A percentile compares a stretch with the other conserved stretches of the same genome.
phyloP scores from a whole-genome alignment of 2,329 filamentous ascomycete species.

The Diplocarpon mali region DNA sequence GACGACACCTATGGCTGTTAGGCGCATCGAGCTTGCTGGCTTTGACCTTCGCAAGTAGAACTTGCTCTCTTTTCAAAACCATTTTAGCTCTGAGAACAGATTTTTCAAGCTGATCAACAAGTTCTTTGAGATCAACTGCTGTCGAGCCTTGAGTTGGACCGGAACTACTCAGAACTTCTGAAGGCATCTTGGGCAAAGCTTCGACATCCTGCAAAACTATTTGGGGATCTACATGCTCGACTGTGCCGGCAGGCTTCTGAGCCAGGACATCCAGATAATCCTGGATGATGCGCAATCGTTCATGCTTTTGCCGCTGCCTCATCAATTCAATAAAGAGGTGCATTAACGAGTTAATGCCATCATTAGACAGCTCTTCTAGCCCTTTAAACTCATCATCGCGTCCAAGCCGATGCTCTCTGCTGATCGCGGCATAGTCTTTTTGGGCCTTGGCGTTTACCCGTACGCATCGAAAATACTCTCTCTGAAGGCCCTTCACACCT shows the following conservation, averaged over 20 bases:
- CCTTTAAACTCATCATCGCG: neutral
- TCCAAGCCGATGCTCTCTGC: constrained; percentile 15
- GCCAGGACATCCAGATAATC: constrained; percentile 39
- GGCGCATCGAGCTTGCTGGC: neutral
- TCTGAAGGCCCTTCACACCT: constrained; percentile 36
- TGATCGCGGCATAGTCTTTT: constrained; percentile 31
- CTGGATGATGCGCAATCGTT: constrained; percentile 39
- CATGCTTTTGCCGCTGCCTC: constrained; percentile 40
- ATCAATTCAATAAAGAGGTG: constrained; percentile 41
- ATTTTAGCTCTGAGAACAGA: constrained; percentile 47
- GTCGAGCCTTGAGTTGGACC: constrained; percentile 19
- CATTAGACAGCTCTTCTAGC: constrained; percentile 15
- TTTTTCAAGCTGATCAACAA: constrained; percentile 44
- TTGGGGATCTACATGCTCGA: constrained; percentile 35
- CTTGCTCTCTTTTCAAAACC: constrained; percentile 44
- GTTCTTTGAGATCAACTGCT: constrained; percentile 34
- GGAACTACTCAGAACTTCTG: constrained; percentile 17
- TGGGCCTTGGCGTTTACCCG: constrained; percentile 41
- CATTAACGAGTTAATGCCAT: constrained; percentile 26
- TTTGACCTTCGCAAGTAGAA: constrained; percentile 37
- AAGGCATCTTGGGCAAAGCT: constrained; percentile 21
- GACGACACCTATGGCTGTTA: constrained; percentile 6
- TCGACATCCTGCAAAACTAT: constrained; percentile 17
- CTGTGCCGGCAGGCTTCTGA: constrained; percentile 40
- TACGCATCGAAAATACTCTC: constrained; percentile 44